Evolutionary conservation across 805 yeast genomes (phyloP).

Genomic region (Starmerella bacillaris): DNA sequence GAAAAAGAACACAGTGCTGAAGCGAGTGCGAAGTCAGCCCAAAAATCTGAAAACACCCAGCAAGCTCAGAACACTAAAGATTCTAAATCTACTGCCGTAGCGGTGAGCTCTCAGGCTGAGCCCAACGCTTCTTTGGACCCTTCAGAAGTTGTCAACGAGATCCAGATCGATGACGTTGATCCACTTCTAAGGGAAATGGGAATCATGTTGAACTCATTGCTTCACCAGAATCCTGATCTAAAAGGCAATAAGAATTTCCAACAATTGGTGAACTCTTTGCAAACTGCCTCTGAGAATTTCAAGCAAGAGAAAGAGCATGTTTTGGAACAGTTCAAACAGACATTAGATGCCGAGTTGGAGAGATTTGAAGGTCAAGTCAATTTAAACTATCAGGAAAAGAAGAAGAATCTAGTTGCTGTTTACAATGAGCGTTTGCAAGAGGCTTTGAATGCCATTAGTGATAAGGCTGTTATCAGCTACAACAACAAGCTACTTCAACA

Average conservation of each 20-base stretch:
- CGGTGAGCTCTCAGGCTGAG: neutral
- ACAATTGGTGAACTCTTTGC: constrained; percentile 8
- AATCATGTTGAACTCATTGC: constrained; percentile 11
- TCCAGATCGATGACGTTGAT: constrained; percentile 29
- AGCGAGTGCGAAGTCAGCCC: too few species aligned
- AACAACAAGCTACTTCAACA: constrained; percentile 53
- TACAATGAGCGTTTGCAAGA: constrained; percentile 38
- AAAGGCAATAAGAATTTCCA: constrained; percentile 6
- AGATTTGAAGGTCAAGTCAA: constrained; percentile 11
- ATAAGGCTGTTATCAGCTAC: constrained; percentile 49
- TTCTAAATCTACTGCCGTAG: too few species aligned
- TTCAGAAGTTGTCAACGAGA: constrained; percentile 80
- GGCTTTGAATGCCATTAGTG: constrained; percentile 52
- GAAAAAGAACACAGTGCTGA: too few species aligned
- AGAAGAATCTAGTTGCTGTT: constrained; percentile 43
- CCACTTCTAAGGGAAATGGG: constrained; percentile 16
- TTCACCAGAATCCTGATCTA: constrained; percentile 4
- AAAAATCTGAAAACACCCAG: too few species aligned
- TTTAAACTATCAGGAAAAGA: constrained; percentile 23
- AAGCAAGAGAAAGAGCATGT: constrained; percentile 8
- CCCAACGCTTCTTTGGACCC: neutral
- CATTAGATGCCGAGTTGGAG: constrained; percentile 1
- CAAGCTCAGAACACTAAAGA: too few species aligned
- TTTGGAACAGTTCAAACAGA: constrained; percentile 3
- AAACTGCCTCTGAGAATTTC: constrained; percentile 8